phyloP scores from a whole-genome alignment of 257 asterid species.

The Fraxinus americana region DNA sequence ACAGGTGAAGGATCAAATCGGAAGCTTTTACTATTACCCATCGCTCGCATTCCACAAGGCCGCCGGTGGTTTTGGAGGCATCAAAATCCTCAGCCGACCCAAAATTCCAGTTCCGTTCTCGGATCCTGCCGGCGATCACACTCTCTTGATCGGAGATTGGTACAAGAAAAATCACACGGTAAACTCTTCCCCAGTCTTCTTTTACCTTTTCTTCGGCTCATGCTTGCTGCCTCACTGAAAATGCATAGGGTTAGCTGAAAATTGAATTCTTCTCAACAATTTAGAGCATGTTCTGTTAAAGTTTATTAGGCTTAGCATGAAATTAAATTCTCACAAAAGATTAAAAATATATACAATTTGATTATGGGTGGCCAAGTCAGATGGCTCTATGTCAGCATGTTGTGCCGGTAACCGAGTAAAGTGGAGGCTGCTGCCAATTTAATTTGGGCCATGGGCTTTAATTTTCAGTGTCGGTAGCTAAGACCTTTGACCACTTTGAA shows the following conservation, averaged over 20 bases:
- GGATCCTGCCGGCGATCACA: conserved; percentile 50
- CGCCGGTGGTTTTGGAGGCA: conserved; percentile 65
- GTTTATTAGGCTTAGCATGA: no score
- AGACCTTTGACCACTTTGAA: neutral
- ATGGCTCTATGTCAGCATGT: neutral
- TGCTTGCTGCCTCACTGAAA: neutral
- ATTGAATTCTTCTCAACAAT: no score
- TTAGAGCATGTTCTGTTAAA: no score
- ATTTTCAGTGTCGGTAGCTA: conserved; percentile 28
- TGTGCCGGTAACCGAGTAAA: no score
- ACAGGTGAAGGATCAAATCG: conserved; percentile 72
- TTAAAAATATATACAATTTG: no score
- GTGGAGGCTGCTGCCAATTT: neutral
- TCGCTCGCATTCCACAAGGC: conserved; percentile 63
- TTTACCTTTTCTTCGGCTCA: neutral
- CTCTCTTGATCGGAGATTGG: conserved; percentile 64
- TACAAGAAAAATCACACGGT: conserved; percentile 70
- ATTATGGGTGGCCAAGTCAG: no score
- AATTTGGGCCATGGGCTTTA: conserved; percentile 5
- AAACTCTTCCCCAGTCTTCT: neutral
- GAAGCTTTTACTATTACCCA: conserved; percentile 64
- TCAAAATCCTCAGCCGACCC: conserved; percentile 54
- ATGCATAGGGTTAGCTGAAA: no score
- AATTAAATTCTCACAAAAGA: no score
- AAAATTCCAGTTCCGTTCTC: conserved; percentile 52